Percentiles rank a stretch among this genome's conserved stretches.
phyloP scores from a whole-genome alignment of 1,284 basidiomycete species.

The Microbotryomycetes sp. region DNA sequence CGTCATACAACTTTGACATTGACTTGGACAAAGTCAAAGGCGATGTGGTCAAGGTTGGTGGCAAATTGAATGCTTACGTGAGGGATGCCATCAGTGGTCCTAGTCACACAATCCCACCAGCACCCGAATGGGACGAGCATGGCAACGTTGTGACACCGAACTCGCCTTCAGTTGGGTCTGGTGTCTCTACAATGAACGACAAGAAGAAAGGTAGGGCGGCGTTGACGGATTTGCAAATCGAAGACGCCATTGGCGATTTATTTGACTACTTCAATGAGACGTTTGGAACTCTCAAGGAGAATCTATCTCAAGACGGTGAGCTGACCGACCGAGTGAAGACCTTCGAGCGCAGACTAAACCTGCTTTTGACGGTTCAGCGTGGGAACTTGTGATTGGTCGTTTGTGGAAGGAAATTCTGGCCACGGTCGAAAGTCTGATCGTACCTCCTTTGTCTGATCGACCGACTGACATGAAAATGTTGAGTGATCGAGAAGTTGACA shows the following conservation, averaged over 20 bases:
- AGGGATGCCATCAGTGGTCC: conserved; percentile 28
- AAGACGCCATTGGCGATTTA: conserved; percentile 81
- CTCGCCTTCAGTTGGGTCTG: conserved; percentile 34
- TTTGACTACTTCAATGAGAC: conserved; percentile 97
- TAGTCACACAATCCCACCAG: conserved; percentile 24
- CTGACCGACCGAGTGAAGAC: too few species aligned
- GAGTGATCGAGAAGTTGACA: conserved; percentile 90
- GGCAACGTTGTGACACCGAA: conserved; percentile 1
- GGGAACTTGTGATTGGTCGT: conserved; percentile 27
- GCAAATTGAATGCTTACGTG: conserved; percentile 33
- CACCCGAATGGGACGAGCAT: conserved; percentile 16
- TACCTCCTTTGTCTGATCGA: conserved; percentile 85
- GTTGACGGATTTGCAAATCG: conserved; percentile 87
- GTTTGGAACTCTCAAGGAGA: conserved; percentile 82
- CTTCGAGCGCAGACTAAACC: too few species aligned
- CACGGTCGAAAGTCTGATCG: conserved; percentile 79
- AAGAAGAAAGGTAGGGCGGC: conserved; percentile 32
- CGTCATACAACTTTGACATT: conserved; percentile 34
- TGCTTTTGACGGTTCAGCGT: conserved; percentile 19
- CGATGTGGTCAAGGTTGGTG: conserved; percentile 29
- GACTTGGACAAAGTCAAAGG: conserved; percentile 36
- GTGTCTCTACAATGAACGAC: conserved; percentile 15
- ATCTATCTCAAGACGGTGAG: conserved; percentile 57
- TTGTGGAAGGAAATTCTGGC: conserved; percentile 93
- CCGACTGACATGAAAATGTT: conserved; percentile 84